A percentile compares a stretch with the other conserved stretches of the same genome.
These are phyloP conservation scores for Fusarium oligoseptatum DNA, from an alignment of 2,329 filamentous ascomycete species.

Conservation along the genomic window DNA sequence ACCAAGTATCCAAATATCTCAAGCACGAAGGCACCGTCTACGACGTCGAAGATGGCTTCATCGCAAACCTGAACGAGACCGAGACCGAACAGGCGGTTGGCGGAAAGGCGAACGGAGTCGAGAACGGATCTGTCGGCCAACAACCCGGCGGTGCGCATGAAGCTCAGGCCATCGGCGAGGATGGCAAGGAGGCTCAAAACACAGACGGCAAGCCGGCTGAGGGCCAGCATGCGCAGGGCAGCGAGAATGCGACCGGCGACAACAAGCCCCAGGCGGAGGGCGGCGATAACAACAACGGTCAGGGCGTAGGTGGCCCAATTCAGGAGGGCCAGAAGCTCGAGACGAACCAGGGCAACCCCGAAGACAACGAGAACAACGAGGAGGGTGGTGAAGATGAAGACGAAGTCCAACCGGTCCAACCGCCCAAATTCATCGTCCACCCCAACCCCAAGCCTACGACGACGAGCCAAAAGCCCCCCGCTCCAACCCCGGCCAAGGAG, in stretches of 20 bases:
- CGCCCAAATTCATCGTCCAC: background rate
- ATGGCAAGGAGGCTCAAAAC: conserved; percentile 15
- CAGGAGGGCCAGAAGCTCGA: conserved; percentile 10
- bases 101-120: conserved; percentile 2
- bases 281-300: conserved; percentile 12
- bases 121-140: conserved; percentile 20
- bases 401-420: background rate
- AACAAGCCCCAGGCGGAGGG: conserved; percentile 1
- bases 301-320: background rate
- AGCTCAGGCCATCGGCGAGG: conserved; percentile 21
- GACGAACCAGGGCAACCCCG: conserved; percentile 5
- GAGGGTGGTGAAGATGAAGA: conserved; percentile 17
- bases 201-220: conserved; percentile 1
- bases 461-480: background rate
- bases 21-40: conserved; percentile 52
- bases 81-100: conserved; percentile 34
- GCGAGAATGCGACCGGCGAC: background rate
- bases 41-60: conserved; percentile 44
- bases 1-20: conserved; percentile 49
- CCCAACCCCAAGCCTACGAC: background rate
- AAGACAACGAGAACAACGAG: background rate
- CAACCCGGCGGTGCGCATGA: conserved; percentile 19
- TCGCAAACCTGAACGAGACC: conserved; percentile 51
- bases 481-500: background rate
- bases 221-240: conserved; percentile 5